These are phyloP conservation scores for Ambrosia trifida DNA, from an alignment of 129 eudicot genomes.

Conservation along the genomic window DNA sequence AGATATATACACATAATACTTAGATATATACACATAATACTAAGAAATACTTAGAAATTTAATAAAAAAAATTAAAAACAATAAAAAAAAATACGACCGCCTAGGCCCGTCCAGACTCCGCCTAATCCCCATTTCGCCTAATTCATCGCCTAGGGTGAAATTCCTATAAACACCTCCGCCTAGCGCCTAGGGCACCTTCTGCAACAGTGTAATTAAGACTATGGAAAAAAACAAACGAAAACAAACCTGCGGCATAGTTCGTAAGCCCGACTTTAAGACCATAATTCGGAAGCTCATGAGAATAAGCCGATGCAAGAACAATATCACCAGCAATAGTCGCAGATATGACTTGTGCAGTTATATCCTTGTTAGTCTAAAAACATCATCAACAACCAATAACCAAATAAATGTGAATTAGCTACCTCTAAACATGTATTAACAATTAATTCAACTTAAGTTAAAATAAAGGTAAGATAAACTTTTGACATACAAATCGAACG, in stretches of 20 bases:
- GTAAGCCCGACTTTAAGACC: constrained; percentile 98
- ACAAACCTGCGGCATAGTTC: constrained; percentile 89
- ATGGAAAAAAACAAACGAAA: not conserved
- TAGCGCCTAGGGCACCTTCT: no score
- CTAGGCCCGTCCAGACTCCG: no score
- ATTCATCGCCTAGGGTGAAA: no score
- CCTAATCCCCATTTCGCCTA: no score
- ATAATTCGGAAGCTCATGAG: constrained; percentile 82
- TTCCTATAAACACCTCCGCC: no score
- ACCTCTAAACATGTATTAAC: not conserved
- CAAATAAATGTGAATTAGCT: no score
- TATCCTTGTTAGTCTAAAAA: constrained; percentile 80
- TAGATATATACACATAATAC: no score
- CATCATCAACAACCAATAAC: constrained; percentile 18
- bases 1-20: no score
- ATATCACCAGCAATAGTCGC: constrained; percentile 91
- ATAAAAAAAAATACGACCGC: no score
- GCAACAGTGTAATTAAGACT: not conserved
- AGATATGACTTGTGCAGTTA: constrained; percentile 69
- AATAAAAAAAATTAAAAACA: no score
- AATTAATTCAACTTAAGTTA: not conserved
- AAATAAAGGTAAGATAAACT: not conserved
- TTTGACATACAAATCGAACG: constrained; percentile 83
- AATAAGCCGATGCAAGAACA: constrained; percentile 80
- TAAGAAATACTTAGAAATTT: no score